Evolutionary conservation across 2,329 filamentous ascomycete species (phyloP).

Genomic region (Talaromyces pinophilus): DNA sequence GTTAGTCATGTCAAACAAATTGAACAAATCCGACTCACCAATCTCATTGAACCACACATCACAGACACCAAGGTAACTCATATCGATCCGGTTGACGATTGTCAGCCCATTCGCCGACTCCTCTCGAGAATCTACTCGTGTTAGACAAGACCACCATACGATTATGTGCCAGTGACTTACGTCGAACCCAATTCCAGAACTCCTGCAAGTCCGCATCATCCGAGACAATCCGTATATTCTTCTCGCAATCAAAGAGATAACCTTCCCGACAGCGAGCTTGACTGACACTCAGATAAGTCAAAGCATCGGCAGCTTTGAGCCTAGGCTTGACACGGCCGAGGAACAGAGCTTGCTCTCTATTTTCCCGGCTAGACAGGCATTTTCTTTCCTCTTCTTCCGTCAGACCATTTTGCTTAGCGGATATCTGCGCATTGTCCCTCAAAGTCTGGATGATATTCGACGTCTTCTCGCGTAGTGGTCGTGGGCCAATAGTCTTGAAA

Average conservation of each 20-base stretch:
- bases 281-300: slow-evolving; percentile 45
- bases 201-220: slow-evolving; percentile 60
- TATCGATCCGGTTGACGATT: slow-evolving; percentile 57
- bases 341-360: slow-evolving; percentile 39
- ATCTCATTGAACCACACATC: slow-evolving; percentile 61
- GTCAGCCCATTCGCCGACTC: slow-evolving; percentile 53
- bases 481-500: slow-evolving; percentile 36
- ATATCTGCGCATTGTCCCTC: slow-evolving; percentile 1
- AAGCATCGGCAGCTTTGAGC: slow-evolving; percentile 42
- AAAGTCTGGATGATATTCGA: slow-evolving; percentile 33
- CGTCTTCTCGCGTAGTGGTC: slow-evolving; percentile 32
- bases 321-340: slow-evolving; percentile 31
- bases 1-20: not conserved
- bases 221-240: slow-evolving; percentile 57
- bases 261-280: slow-evolving; percentile 57
- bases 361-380: slow-evolving; percentile 43
- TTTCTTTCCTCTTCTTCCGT: slow-evolving; percentile 20
- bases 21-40: slow-evolving; percentile 35
- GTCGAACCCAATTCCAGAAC: slow-evolving; percentile 60
- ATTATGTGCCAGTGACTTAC: slow-evolving; percentile 36
- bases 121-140: slow-evolving; percentile 38
- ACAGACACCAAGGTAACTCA: slow-evolving; percentile 62
- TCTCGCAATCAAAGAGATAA: slow-evolving; percentile 54
- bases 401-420: slow-evolving; percentile 15
- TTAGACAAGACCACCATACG: slow-evolving; percentile 22